Evolutionary conservation across 345 rosid genomes (phyloP).

Genomic region (Kernera saxatilis): DNA sequence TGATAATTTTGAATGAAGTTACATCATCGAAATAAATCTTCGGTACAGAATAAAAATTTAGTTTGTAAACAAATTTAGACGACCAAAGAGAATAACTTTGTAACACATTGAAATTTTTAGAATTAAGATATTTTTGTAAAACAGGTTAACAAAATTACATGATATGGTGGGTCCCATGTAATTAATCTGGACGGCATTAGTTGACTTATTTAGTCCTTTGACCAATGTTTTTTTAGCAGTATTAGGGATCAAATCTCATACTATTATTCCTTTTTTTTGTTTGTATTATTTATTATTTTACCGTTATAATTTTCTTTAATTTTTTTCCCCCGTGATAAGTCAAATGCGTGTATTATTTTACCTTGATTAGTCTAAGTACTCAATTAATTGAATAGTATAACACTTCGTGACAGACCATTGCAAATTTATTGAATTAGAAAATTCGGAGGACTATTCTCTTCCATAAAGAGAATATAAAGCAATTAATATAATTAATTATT

Average conservation of each 20-base stretch:
- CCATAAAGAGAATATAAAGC: background rate
- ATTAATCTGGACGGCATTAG: slow-evolving; percentile 20
- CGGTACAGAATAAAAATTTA: background rate
- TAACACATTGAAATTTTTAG: background rate
- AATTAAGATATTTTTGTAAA: background rate
- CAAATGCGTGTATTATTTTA: slow-evolving; percentile 30
- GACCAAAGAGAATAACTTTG: background rate
- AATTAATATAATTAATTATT: background rate
- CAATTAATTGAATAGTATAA: slow-evolving; percentile 7
- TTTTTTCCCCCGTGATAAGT: background rate
- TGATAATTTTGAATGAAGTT: background rate
- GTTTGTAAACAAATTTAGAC: background rate
- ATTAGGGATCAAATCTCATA: slow-evolving; percentile 4
- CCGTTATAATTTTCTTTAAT: background rate
- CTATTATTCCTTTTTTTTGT: background rate
- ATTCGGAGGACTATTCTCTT: slow-evolving; percentile 21
- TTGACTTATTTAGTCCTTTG: slow-evolving; percentile 26
- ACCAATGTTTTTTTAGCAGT: slow-evolving; percentile 23
- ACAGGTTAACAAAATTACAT: background rate
- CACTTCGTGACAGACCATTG: slow-evolving; percentile 11
- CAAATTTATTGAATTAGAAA: background rate
- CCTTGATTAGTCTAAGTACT: slow-evolving; percentile 18
- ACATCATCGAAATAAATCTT: background rate
- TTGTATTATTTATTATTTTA: background rate
- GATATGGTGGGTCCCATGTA: slow-evolving; percentile 15